A percentile compares a stretch with the other conserved stretches of the same genome.
These are phyloP conservation scores for Lepidopterella palustris DNA, from an alignment of 495 filamentous ascomycete genomes.

Conservation along the genomic window DNA sequence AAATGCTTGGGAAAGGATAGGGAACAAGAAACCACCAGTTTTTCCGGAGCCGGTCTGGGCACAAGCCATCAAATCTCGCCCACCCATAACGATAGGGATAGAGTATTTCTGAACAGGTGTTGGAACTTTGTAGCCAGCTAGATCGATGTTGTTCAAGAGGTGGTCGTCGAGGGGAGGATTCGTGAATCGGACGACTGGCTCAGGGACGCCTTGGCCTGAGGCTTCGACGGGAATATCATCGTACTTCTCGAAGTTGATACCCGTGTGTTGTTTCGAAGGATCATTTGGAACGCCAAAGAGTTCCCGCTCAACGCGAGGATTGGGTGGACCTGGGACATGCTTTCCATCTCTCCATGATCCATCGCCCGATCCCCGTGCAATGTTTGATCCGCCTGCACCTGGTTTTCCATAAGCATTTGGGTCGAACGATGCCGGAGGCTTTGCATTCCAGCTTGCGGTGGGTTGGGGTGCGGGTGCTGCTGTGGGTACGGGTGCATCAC, in stretches of 20 bases:
- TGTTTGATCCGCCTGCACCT: slow-evolving; percentile 47
- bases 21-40: slow-evolving; percentile 98
- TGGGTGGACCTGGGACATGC: slow-evolving; percentile 82
- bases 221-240: slow-evolving; percentile 98
- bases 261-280: slow-evolving; percentile 86
- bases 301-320: slow-evolving; percentile 86
- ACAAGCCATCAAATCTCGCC: slow-evolving; percentile 97
- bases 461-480: slow-evolving; percentile 10
- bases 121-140: slow-evolving; percentile 88
- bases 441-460: slow-evolving; percentile 20
- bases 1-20: slow-evolving; percentile 93
- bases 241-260: slow-evolving; percentile 99
- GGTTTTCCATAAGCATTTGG: slow-evolving; percentile 63
- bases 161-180: slow-evolving; percentile 94
- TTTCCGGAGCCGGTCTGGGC: slow-evolving; percentile 99
- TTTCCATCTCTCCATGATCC: slow-evolving; percentile 96
- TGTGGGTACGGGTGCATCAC: slow-evolving; percentile 8
- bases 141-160: slow-evolving; percentile 79
- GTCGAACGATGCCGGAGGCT: slow-evolving; percentile 44
- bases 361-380: slow-evolving; percentile 76
- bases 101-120: slow-evolving; percentile 98
- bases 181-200: slow-evolving; percentile 81
- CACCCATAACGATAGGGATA: slow-evolving; percentile 92
- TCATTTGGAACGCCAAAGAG: slow-evolving; percentile 93
- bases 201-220: slow-evolving; percentile 87